Base-by-base conservation (phyloP, 2,329 filamentous ascomycete species). In the Cladosporium sphaerospermum region DNA sequence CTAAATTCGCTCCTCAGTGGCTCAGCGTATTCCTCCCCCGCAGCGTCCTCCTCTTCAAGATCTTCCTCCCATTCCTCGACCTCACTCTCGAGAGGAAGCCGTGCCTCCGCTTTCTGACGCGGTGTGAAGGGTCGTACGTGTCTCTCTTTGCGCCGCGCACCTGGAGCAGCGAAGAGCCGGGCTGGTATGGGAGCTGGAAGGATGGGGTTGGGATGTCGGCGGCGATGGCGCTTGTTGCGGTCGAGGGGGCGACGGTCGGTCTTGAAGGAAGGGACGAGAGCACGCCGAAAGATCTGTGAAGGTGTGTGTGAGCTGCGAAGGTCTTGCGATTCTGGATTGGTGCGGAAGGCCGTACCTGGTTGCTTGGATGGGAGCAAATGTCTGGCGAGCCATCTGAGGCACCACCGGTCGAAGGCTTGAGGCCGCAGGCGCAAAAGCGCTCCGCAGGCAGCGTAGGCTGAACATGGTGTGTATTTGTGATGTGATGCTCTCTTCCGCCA, bases 61-160 rank as follows among this genome's bases (percentile, higher is more conserved):
- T 71, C 65, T 75, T 75, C 62, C 77, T 69, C 19, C 82, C 82
- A 48, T 74, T 78, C 62, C 75, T 73, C 18, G 73, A 74, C 62
- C 72, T 71, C 56, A 81, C 58, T 60, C 82, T 67, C 9, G 75
- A 70, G 55, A 84, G 63, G 62, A 82, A 84, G 2, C 81, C 81
- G 68, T 82, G 78, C 61, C 81, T 73, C 57, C 82, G 73, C 70
- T 84, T 85, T 64, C 82, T 73, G 40, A 83, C 78, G 42, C 76
- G 64, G 57, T 83, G 78, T 47, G 77, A 81, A 9, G 81, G 80
- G 52, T 79, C 78, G 62, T 75, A 84, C 40, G 82, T 84, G 54
- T 77, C 69, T 57, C 81, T 73, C 28, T 75, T 75, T 2, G 71
- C 73, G 59, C 71, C 72, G 39, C 74, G 69, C 18, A 75, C 69